These are phyloP conservation scores for Leptographium flavum DNA, from an alignment of 2,329 filamentous ascomycete species.

Conservation along the genomic window DNA sequence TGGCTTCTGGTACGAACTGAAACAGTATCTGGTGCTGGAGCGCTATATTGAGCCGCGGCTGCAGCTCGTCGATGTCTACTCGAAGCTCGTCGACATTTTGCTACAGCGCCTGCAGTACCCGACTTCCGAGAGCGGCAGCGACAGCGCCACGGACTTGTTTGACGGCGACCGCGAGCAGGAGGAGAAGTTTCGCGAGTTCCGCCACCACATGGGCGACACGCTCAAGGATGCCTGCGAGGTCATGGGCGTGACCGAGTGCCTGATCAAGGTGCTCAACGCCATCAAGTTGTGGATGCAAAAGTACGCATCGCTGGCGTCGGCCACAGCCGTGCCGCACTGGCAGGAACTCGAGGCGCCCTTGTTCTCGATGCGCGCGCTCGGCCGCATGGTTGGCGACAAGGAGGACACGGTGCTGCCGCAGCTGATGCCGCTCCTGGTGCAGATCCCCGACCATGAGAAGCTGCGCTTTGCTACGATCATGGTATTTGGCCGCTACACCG, in stretches of 20 bases:
- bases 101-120: slow-evolving; percentile 84
- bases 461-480: slow-evolving; percentile 97
- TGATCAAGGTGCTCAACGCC: slow-evolving; percentile 73
- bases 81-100: slow-evolving; percentile 83
- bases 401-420: slow-evolving; percentile 79
- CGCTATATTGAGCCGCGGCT: slow-evolving; percentile 73
- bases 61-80: slow-evolving; percentile 67
- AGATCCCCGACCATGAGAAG: slow-evolving; percentile 92
- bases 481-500: slow-evolving; percentile 90
- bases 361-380: slow-evolving; percentile 91
- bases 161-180: slow-evolving; percentile 92
- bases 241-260: slow-evolving; percentile 80
- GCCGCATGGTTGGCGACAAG: slow-evolving; percentile 84
- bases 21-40: slow-evolving; percentile 87
- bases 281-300: slow-evolving; percentile 82
- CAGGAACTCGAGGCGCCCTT: slow-evolving; percentile 90
- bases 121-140: slow-evolving; percentile 51
- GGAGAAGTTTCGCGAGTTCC: slow-evolving; percentile 92
- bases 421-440: slow-evolving; percentile 83
- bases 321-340: slow-evolving; percentile 76
- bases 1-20: slow-evolving; percentile 95
- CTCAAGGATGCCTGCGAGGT: slow-evolving; percentile 96
- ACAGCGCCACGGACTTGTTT: slow-evolving; percentile 68
- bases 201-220: slow-evolving; percentile 94
- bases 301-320: slow-evolving; percentile 61